A percentile compares a stretch with the other conserved stretches of the same genome.
These are phyloP conservation scores for Hypholoma fasciculare DNA, from an alignment of 768 basidiomycete species.

Conservation along the genomic window DNA sequence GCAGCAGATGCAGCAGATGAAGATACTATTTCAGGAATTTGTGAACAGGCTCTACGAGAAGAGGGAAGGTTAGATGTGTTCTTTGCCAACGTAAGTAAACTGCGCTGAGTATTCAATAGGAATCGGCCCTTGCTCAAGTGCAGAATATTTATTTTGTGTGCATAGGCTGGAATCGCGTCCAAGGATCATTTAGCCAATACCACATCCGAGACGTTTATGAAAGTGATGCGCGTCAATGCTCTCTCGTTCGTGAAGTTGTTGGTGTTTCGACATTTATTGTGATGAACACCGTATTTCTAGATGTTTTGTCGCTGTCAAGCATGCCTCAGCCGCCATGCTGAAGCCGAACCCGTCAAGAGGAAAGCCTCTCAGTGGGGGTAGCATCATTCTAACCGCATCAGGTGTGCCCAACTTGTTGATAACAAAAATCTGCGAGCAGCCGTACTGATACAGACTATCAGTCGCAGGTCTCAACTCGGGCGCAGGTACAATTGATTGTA, in stretches of 20 bases:
- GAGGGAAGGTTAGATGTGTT: slow-evolving; percentile 91
- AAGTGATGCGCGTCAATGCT: slow-evolving; percentile 75
- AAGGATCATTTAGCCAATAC: slow-evolving; percentile 47
- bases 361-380: slow-evolving; percentile 71
- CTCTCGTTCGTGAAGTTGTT: slow-evolving; percentile 41
- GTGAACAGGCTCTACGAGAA: slow-evolving; percentile 72
- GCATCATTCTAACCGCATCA: slow-evolving; percentile 87
- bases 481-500: slow-evolving; percentile 81
- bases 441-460: slow-evolving; percentile 25
- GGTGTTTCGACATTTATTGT: background rate
- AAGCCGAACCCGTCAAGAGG: slow-evolving; percentile 63
- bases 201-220: slow-evolving; percentile 67
- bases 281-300: slow-evolving; percentile 35
- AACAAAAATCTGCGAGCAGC: background rate
- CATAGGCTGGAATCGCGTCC: slow-evolving; percentile 68
- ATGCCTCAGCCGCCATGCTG: slow-evolving; percentile 83
- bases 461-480: slow-evolving; percentile 85
- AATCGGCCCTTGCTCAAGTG: background rate
- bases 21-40: slow-evolving; percentile 61
- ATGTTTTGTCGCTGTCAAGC: slow-evolving; percentile 86
- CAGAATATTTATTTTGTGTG: background rate
- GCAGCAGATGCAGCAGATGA: slow-evolving; percentile 88
- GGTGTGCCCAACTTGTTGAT: slow-evolving; percentile 38
- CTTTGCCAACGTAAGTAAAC: slow-evolving; percentile 80
- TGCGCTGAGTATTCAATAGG: background rate